Conservation (phyloP, 75 land plant species). For the Pseudotsuga menziesii region DNA sequence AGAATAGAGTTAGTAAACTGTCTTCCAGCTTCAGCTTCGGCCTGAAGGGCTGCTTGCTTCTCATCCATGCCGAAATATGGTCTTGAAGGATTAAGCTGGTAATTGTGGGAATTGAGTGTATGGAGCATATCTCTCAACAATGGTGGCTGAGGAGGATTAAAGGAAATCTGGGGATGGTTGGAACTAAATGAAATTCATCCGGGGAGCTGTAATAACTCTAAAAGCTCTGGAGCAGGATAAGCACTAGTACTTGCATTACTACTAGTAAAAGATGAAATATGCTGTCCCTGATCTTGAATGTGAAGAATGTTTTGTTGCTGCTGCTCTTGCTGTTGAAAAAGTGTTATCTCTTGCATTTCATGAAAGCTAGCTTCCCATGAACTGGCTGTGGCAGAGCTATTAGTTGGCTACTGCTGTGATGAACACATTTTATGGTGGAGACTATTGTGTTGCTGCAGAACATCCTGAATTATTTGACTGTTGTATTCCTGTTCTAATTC, state of each 20-base stretch:
- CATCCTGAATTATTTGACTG: constrained; percentile 10
- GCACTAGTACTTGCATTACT: neutral
- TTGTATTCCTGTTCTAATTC: constrained; percentile 17
- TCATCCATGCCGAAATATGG: constrained; percentile 11
- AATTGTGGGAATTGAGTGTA: constrained; percentile 5
- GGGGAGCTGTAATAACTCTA: constrained; percentile 41
- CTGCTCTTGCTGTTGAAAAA: constrained; percentile 10
- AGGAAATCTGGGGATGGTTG: constrained; percentile 9
- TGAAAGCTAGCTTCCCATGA: constrained; percentile 7
- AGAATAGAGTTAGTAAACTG: constrained; percentile 20
- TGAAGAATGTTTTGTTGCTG: neutral
- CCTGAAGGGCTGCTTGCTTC: constrained; percentile 7
- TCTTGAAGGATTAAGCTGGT: constrained; percentile 10
- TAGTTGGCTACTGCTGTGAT: neutral
- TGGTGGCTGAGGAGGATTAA: constrained; percentile 11
- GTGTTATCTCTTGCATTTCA: constrained; percentile 12
- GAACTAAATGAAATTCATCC: constrained; percentile 6
- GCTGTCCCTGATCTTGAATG: neutral
- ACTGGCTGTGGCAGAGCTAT: neutral
- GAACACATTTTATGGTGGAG: neutral
- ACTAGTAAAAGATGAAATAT: neutral
- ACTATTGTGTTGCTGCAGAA: constrained; percentile 2
- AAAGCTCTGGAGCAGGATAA: constrained; percentile 28
- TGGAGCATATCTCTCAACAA: constrained; percentile 13
- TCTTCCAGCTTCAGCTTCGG: constrained; percentile 12